These are phyloP conservation scores for Croton setiger DNA, from an alignment of 441 rosid genomes.

Conservation along the genomic window DNA sequence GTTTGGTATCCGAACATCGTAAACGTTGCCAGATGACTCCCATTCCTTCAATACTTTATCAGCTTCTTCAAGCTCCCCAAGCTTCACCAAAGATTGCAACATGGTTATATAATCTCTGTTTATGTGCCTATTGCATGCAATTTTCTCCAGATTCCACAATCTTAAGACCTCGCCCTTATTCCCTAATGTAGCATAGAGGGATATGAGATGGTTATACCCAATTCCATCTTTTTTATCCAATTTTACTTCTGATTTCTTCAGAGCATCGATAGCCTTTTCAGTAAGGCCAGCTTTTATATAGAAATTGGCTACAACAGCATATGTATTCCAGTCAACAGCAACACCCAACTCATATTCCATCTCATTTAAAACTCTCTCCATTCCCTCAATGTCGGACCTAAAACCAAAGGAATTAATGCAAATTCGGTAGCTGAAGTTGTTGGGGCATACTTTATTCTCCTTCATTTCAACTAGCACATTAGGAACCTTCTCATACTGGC, in stretches of 20 bases:
- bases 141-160: constrained; percentile 63
- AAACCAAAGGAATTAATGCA: constrained; percentile 73
- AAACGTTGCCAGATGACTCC: constrained; percentile 60
- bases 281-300: constrained; percentile 49
- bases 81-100: constrained; percentile 64
- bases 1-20: constrained; percentile 55
- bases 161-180: constrained; percentile 54
- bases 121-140: constrained; percentile 52
- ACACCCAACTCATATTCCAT: constrained; percentile 54
- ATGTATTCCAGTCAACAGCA: constrained; percentile 75
- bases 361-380: constrained; percentile 51
- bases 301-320: constrained; percentile 65
- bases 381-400: constrained; percentile 47
- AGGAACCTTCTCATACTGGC: constrained; percentile 60
- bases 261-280: constrained; percentile 43
- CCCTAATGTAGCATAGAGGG: constrained; percentile 69
- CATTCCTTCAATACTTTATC: constrained; percentile 58
- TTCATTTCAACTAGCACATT: constrained; percentile 65
- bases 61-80: constrained; percentile 59
- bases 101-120: constrained; percentile 59
- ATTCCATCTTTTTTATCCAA: constrained; percentile 64
- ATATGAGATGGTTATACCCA: constrained; percentile 64
- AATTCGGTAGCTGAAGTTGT: constrained; percentile 72
- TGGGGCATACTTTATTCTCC: constrained; percentile 48
- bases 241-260: constrained; percentile 55